A percentile compares a stretch with the other conserved stretches of the same genome.
Evolutionary conservation across 176 grass and related monocot genomes (phyloP).

Genomic region (Alopecurus myosuroides): DNA sequence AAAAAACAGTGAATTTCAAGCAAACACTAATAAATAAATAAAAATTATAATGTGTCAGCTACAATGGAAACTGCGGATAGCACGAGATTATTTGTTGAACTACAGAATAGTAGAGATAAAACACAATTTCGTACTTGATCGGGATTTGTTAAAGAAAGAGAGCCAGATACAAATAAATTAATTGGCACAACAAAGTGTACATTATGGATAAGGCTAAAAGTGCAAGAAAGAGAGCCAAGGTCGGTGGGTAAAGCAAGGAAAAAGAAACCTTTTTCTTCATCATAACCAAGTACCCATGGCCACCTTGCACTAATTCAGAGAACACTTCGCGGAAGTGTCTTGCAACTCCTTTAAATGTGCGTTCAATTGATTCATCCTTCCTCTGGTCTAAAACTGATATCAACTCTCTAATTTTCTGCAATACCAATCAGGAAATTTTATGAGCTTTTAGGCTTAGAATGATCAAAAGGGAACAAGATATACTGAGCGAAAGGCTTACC

Average conservation of each 20-base stretch:
- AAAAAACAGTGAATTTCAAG: background rate
- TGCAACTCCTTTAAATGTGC: slow-evolving; percentile 98
- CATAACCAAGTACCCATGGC: slow-evolving; percentile 92
- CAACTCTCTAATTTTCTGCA: slow-evolving; percentile 94
- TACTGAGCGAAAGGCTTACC: slow-evolving; percentile 26
- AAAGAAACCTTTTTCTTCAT: slow-evolving; percentile 93
- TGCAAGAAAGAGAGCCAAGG: background rate
- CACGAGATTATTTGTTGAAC: background rate
- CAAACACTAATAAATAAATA: background rate
- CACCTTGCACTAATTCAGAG: slow-evolving; percentile 91
- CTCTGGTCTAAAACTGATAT: slow-evolving; percentile 95
- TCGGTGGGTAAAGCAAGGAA: background rate
- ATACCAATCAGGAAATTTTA: background rate
- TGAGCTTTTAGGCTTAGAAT: slow-evolving; percentile 18
- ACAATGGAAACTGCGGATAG: background rate
- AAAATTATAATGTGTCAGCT: background rate
- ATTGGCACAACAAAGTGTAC: background rate
- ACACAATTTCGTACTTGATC: background rate
- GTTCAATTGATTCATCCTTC: slow-evolving; percentile 99
- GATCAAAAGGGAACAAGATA: slow-evolving; percentile 13
- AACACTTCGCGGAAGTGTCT: slow-evolving; percentile 96
- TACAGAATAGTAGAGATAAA: background rate
- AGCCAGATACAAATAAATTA: background rate
- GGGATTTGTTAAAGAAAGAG: background rate
- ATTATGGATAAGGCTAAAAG: background rate